These are phyloP conservation scores for Dryas integrifolia DNA, from an alignment of 331 rosid genomes.

Conservation along the genomic window DNA sequence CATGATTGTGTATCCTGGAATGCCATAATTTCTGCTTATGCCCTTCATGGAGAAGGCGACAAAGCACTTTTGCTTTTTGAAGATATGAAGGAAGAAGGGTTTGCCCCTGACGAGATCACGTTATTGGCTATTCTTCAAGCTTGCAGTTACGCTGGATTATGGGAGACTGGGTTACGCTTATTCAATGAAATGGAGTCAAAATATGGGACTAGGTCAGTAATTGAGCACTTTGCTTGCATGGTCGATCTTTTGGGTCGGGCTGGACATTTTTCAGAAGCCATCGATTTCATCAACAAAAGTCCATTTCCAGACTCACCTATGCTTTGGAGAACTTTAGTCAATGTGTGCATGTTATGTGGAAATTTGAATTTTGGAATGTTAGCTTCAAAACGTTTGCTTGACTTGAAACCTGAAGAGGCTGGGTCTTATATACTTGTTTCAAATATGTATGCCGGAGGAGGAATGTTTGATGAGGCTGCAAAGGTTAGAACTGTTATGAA, in stretches of 20 bases:
- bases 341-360: constrained; percentile 38
- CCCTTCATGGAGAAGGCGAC: constrained; percentile 44
- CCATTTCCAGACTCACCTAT: constrained; percentile 38
- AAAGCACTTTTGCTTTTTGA: constrained; percentile 37
- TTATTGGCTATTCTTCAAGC: constrained; percentile 49
- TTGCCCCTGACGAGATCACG: constrained; percentile 44
- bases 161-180: constrained; percentile 38
- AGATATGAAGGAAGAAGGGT: constrained; percentile 43
- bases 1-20: constrained; percentile 43
- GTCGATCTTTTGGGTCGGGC: constrained; percentile 48
- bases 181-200: constrained; percentile 44
- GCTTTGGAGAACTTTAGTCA: constrained; percentile 55
- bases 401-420: constrained; percentile 48
- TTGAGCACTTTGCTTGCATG: constrained; percentile 49
- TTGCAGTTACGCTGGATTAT: constrained; percentile 46
- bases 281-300: constrained; percentile 31
- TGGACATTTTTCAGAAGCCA: constrained; percentile 31
- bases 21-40: constrained; percentile 44
- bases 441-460: constrained; percentile 45
- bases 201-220: constrained; percentile 37
- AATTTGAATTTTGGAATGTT: constrained; percentile 39
- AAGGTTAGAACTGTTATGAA: constrained; percentile 46
- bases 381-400: constrained; percentile 44
- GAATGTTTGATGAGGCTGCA: constrained; percentile 49
- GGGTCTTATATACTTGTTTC: constrained; percentile 47